Evolutionary conservation across 257 asterid genomes (phyloP).

Genomic region (Nicotiana tomentosiformis): DNA sequence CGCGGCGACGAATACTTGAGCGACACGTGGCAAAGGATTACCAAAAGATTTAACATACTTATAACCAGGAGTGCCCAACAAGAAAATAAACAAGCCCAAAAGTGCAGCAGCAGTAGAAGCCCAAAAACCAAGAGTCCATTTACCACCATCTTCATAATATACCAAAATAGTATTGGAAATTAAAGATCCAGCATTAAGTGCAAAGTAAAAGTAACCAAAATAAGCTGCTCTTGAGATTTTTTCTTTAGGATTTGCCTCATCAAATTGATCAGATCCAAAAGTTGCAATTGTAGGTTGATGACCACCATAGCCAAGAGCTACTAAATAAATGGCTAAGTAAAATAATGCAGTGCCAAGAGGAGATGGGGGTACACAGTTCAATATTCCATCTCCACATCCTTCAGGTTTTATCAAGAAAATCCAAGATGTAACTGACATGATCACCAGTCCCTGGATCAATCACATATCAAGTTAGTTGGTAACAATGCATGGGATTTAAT

Average conservation of each 20-base stretch:
- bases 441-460: conserved; percentile 46
- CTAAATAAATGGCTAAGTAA: conserved; percentile 61
- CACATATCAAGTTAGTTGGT: background rate
- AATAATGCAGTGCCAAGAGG: conserved; percentile 25
- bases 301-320: conserved; percentile 81
- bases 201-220: conserved; percentile 66
- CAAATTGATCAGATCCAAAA: conserved; percentile 73
- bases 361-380: conserved; percentile 19
- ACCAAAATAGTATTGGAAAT: conserved; percentile 67
- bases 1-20: conserved; percentile 57
- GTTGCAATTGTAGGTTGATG: conserved; percentile 85
- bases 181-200: conserved; percentile 61
- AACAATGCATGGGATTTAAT: background rate
- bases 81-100: conserved; percentile 29
- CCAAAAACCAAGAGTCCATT: conserved; percentile 72
- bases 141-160: conserved; percentile 62
- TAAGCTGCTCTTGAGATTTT: conserved; percentile 32
- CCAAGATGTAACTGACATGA: conserved; percentile 57
- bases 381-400: conserved; percentile 54
- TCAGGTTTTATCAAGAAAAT: conserved; percentile 47
- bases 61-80: conserved; percentile 45
- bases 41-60: conserved; percentile 48
- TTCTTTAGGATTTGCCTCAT: conserved; percentile 30
- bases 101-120: conserved; percentile 46
- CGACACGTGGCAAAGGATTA: conserved; percentile 57